Conservation (phyloP, 2,329 filamentous ascomycete species). For the Fusarium compactum region DNA sequence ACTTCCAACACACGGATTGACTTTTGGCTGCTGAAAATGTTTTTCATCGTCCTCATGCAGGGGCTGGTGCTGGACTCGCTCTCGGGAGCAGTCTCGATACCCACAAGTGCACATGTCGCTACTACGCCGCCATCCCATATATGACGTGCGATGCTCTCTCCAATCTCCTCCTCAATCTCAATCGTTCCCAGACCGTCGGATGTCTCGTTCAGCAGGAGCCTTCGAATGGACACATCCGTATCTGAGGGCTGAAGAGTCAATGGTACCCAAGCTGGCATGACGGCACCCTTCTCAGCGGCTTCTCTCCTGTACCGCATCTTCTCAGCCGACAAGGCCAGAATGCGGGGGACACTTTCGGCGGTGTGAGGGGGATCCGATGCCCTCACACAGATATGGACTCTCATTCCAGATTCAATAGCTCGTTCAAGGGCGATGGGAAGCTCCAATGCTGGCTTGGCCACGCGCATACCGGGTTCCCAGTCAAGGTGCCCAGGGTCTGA, state of each 20-base stretch:
- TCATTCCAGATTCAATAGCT: constrained; percentile 42
- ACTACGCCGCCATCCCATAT: constrained; percentile 70
- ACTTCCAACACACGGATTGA: constrained; percentile 64
- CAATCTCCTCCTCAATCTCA: constrained; percentile 67
- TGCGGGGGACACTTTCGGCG: constrained; percentile 45
- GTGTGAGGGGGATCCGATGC: constrained; percentile 42
- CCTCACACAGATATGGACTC: constrained; percentile 48
- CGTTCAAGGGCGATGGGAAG: constrained; percentile 47
- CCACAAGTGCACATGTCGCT: constrained; percentile 53
- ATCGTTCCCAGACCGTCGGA: constrained; percentile 47
- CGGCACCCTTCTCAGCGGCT: constrained; percentile 50
- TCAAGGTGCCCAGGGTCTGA: constrained; percentile 46
- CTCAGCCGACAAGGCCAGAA: constrained; percentile 43
- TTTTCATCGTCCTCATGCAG: constrained; percentile 50
- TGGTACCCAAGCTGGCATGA: constrained; percentile 59
- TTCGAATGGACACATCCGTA: constrained; percentile 47
- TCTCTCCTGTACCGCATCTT: constrained; percentile 35
- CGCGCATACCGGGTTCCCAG: constrained; percentile 54
- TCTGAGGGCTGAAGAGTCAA: constrained; percentile 46
- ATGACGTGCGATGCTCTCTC: constrained; percentile 70
- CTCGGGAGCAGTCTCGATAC: constrained; percentile 46
- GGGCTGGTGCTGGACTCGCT: constrained; percentile 44
- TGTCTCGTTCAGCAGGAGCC: constrained; percentile 46
- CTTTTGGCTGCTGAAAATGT: constrained; percentile 44
- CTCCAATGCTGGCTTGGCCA: constrained; percentile 53